Evolutionary conservation across 2,329 filamentous ascomycete species (phyloP).

Genomic region (Trichophyton rubrum): DNA sequence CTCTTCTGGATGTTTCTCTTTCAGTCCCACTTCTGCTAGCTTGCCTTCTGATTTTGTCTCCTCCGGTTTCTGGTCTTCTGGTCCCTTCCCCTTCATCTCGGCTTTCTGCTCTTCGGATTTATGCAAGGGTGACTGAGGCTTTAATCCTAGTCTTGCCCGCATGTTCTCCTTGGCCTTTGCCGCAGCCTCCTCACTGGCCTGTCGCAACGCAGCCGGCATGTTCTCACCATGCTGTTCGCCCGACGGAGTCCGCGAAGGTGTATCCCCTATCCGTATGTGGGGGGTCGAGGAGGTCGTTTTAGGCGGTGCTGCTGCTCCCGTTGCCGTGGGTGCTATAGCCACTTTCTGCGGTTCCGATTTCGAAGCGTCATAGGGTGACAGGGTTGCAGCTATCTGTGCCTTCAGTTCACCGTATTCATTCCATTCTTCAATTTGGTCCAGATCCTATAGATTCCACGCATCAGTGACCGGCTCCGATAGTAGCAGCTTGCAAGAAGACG

Average conservation of each 20-base stretch:
- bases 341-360: conserved; percentile 16
- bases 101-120: conserved; percentile 12
- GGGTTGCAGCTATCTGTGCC: conserved; percentile 50
- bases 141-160: conserved; percentile 10
- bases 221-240: conserved; percentile 25
- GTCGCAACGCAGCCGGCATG: conserved; percentile 31
- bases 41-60: conserved; percentile 6
- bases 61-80: neutral
- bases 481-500: neutral
- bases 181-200: conserved; percentile 31
- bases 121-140: conserved; percentile 2
- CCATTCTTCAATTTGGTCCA: conserved; percentile 94
- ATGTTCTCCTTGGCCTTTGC: conserved; percentile 26
- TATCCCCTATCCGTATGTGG: conserved; percentile 31
- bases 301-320: conserved; percentile 12
- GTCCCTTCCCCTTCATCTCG: conserved; percentile 5
- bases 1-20: conserved; percentile 12
- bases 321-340: conserved; percentile 14
- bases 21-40: conserved; percentile 11
- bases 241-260: conserved; percentile 22
- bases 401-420: conserved; percentile 96
- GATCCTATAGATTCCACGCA: conserved; percentile 47
- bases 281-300: conserved; percentile 22
- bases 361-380: conserved; percentile 13
- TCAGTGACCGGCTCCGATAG: neutral